A percentile compares a stretch with the other conserved stretches of the same genome.
Conservation (phyloP, 2,329 filamentous ascomycete species). For the Cercospora sesami region DNA sequence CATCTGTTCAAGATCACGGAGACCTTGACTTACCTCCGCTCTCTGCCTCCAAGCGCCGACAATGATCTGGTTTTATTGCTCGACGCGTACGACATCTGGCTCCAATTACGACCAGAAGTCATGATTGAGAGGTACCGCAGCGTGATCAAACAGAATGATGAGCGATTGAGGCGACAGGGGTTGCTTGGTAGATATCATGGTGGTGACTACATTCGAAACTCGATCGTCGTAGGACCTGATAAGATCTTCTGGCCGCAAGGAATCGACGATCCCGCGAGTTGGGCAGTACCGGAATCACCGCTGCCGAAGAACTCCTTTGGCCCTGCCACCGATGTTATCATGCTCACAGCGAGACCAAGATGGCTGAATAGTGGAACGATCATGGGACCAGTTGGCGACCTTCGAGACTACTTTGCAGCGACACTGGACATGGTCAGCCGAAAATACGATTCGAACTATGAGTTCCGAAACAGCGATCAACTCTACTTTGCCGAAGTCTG, state of each 20-base stretch:
- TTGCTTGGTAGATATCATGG: slow-evolving; percentile 20
- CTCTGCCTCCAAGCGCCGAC: slow-evolving; percentile 27
- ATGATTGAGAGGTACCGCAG: slow-evolving; percentile 63
- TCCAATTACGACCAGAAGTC: slow-evolving; percentile 65
- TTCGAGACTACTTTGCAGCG: slow-evolving; percentile 37
- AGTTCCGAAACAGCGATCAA: slow-evolving; percentile 41
- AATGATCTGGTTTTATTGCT: slow-evolving; percentile 63
- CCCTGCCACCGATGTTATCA: slow-evolving; percentile 41
- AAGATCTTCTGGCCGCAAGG: slow-evolving; percentile 37
- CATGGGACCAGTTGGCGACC: slow-evolving; percentile 44
- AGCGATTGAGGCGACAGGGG: slow-evolving; percentile 37
- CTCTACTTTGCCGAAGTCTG: slow-evolving; percentile 55
- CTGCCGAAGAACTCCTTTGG: slow-evolving; percentile 27
- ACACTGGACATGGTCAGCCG: slow-evolving; percentile 36
- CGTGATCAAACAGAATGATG: slow-evolving; percentile 55
- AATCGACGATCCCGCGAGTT: slow-evolving; percentile 29
- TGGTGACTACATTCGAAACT: slow-evolving; percentile 26
- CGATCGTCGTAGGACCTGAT: slow-evolving; percentile 36
- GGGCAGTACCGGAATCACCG: slow-evolving; percentile 34
- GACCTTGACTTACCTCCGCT: slow-evolving; percentile 32
- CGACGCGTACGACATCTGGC: slow-evolving; percentile 64
- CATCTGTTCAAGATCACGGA: slow-evolving; percentile 37
- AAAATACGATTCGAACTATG: slow-evolving; percentile 26
- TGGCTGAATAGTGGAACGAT: slow-evolving; percentile 44
- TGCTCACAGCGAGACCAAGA: slow-evolving; percentile 45